A percentile compares a stretch with the other conserved stretches of the same genome.
Conservation (phyloP, 73 alveolate species). For the Paraurostyla sp. region DNA sequence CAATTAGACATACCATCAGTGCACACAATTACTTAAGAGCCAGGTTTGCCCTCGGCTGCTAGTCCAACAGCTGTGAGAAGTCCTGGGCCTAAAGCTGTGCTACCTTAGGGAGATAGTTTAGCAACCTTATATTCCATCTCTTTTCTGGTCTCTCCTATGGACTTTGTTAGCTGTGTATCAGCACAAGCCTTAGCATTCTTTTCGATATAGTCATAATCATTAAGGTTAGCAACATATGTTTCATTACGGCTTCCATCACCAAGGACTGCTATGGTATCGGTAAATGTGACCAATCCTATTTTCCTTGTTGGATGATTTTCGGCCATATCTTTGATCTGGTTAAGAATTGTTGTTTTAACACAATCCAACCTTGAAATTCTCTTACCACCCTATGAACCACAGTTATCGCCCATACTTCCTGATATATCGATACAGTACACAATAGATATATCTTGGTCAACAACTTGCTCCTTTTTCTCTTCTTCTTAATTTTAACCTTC, state of each 20-base stretch:
- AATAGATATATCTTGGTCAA: no score
- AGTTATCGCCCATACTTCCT: slow-evolving; percentile 79
- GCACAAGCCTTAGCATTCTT: slow-evolving; percentile 53
- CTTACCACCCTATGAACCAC: no score
- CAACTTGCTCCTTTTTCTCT: no score
- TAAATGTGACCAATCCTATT: slow-evolving; percentile 75
- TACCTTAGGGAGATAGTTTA: slow-evolving; percentile 57
- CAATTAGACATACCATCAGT: slow-evolving; percentile 85
- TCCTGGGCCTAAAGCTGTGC: slow-evolving; percentile 88
- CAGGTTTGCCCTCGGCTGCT: slow-evolving; percentile 67
- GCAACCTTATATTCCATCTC: slow-evolving; percentile 27
- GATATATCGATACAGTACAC: slow-evolving; percentile 77
- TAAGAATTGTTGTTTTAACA: slow-evolving; percentile 63
- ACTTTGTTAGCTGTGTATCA: slow-evolving; percentile 52
- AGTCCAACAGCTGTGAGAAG: slow-evolving; percentile 70
- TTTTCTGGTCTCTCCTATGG: slow-evolving; percentile 56
- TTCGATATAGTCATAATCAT: slow-evolving; percentile 59
- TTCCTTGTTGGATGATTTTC: slow-evolving; percentile 51
- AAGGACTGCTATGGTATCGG: slow-evolving; percentile 47
- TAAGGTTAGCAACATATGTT: slow-evolving; percentile 22
- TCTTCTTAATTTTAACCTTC: no score
- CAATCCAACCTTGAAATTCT: slow-evolving; percentile 71
- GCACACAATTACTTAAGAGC: slow-evolving; percentile 80
- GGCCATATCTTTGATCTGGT: slow-evolving; percentile 50
- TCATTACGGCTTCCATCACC: slow-evolving; percentile 73